phyloP scores from a whole-genome alignment of 192 early-diverging fungal species.

The Chytriomyces hyalinus region DNA sequence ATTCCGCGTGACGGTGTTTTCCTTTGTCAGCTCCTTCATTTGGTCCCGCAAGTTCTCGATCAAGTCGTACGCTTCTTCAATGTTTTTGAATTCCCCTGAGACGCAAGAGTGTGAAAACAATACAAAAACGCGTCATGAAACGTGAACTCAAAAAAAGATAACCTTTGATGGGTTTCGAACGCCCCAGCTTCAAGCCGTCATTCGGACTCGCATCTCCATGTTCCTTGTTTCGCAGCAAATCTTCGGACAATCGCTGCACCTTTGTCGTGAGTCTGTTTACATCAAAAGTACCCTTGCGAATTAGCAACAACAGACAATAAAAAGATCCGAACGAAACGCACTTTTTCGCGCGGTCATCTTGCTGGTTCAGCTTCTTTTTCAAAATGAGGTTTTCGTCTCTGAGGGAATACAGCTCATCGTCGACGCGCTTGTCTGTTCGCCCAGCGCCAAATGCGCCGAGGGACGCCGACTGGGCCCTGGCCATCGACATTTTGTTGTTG shows the following conservation, averaged over 20 bases:
- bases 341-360: conserved; percentile 59
- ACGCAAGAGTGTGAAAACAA: not conserved
- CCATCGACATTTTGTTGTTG: conserved; percentile 7
- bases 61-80: conserved; percentile 43
- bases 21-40: conserved; percentile 47
- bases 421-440: not conserved
- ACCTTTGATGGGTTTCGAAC: conserved; percentile 30
- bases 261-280: conserved; percentile 49
- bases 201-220: conserved; percentile 1
- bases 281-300: not conserved
- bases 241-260: conserved; percentile 53
- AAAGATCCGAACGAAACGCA: not conserved
- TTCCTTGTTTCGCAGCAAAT: conserved; percentile 39
- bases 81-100: conserved; percentile 37
- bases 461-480: not conserved
- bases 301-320: not conserved
- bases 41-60: conserved; percentile 45
- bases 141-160: not conserved
- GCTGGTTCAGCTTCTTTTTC: conserved; percentile 53
- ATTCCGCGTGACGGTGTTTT: conserved; percentile 46
- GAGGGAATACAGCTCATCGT: conserved; percentile 38
- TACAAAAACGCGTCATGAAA: not conserved
- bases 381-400: conserved; percentile 55
- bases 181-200: not conserved
- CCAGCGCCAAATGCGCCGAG: conserved; percentile 1